These are phyloP conservation scores for Mycena floridula DNA, from an alignment of 768 basidiomycete species.

Conservation along the genomic window DNA sequence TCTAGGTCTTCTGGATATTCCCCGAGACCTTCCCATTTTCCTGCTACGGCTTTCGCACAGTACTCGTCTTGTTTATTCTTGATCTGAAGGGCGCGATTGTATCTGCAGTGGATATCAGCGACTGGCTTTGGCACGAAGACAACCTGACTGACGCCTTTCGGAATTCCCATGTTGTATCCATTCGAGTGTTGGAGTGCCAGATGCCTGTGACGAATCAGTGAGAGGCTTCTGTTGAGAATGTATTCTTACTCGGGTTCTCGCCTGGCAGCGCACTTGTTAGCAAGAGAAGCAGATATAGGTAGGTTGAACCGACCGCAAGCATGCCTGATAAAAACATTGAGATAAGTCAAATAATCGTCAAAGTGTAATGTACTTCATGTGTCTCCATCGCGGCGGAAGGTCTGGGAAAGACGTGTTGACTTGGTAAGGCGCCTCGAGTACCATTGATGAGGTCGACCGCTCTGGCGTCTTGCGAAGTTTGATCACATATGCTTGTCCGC, in stretches of 20 bases:
- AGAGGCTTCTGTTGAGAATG: not conserved
- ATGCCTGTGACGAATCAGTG: too few species aligned
- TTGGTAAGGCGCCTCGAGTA: conserved; percentile 68
- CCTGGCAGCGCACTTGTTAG: conserved; percentile 23
- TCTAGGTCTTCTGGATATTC: conserved; percentile 63
- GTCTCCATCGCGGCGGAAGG: conserved; percentile 56
- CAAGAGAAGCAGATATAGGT: not conserved
- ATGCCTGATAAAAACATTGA: conserved; percentile 29
- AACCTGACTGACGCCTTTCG: conserved; percentile 38
- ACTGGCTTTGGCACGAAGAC: conserved; percentile 10
- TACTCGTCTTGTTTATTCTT: conserved; percentile 61
- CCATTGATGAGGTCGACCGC: conserved; percentile 65
- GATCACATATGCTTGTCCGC: conserved; percentile 72
- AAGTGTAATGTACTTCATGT: conserved; percentile 56
- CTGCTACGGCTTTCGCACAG: conserved; percentile 43
- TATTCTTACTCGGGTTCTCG: conserved; percentile 46
- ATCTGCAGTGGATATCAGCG: conserved; percentile 28
- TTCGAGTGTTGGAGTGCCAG: conserved; percentile 1
- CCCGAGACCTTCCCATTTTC: conserved; percentile 41
- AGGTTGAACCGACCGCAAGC: conserved; percentile 43
- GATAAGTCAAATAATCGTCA: not conserved
- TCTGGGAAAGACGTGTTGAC: conserved; percentile 46
- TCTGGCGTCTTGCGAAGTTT: conserved; percentile 72
- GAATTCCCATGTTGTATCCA: conserved; percentile 59
- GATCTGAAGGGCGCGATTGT: conserved; percentile 55